These are phyloP conservation scores for Candida sanyaensis DNA, from an alignment of 1,139 yeast genomes.

Conservation along the genomic window DNA sequence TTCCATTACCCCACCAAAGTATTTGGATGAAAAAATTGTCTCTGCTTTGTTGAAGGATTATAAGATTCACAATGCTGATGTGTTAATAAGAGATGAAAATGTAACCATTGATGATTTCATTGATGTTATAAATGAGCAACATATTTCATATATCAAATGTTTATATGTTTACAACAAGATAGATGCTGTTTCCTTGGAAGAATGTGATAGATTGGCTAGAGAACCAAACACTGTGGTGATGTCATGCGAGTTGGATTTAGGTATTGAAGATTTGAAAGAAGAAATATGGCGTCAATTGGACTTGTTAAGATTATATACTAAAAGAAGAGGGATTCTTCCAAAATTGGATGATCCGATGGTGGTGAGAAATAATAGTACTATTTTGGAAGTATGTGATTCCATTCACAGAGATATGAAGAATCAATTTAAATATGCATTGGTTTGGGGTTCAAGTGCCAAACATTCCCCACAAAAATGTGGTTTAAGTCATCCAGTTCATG, in stretches of 20 bases:
- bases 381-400: conserved; percentile 87
- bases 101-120: conserved; percentile 93
- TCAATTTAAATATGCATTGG: conserved; percentile 90
- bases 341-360: conserved; percentile 90
- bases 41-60: conserved; percentile 79
- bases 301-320: conserved; percentile 80
- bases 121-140: conserved; percentile 85
- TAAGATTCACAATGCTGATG: conserved; percentile 91
- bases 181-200: conserved; percentile 94
- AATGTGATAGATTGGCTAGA: conserved; percentile 87
- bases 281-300: conserved; percentile 91
- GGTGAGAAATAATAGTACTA: conserved; percentile 74
- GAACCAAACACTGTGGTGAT: conserved; percentile 91
- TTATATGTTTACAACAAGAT: conserved; percentile 92
- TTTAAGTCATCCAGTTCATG: conserved; percentile 75
- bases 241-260: conserved; percentile 87
- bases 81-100: conserved; percentile 82
- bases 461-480: conserved; percentile 98
- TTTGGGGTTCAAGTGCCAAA: conserved; percentile 95
- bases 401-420: conserved; percentile 92
- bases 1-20: conserved; percentile 77
- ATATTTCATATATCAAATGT: conserved; percentile 87
- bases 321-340: conserved; percentile 76
- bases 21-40: conserved; percentile 80
- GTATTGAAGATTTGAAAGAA: conserved; percentile 83